A percentile compares a stretch with the other conserved stretches of the same genome.
These are phyloP conservation scores for Boletus rex-veris DNA, from an alignment of 768 basidiomycete genomes.

Conservation along the genomic window DNA sequence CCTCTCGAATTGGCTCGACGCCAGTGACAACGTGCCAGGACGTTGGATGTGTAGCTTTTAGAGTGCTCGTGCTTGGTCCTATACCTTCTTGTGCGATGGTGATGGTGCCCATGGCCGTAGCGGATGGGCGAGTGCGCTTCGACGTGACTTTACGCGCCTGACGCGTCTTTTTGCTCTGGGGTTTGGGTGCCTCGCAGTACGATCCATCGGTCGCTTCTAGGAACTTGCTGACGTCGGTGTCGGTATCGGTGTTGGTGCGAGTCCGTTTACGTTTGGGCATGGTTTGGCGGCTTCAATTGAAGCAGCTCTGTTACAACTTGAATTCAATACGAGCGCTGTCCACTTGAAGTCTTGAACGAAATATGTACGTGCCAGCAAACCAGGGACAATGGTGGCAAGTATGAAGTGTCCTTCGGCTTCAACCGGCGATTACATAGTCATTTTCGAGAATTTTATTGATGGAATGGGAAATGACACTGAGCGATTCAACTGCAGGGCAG, in stretches of 20 bases:
- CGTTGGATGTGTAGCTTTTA: conserved; percentile 35
- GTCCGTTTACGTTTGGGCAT: conserved; percentile 33
- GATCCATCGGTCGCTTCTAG: conserved; percentile 22
- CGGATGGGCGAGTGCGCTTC: conserved; percentile 9
- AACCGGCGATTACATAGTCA: no score
- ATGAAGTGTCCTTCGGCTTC: no score
- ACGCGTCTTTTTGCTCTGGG: conserved; percentile 15
- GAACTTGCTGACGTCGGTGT: conserved; percentile 14
- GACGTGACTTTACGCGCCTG: conserved; percentile 12
- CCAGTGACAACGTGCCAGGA: conserved; percentile 47
- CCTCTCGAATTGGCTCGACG: conserved; percentile 41
- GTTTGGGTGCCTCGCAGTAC: conserved; percentile 9
- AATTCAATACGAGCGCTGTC: no score
- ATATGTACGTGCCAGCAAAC: no score
- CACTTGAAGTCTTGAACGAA: no score
- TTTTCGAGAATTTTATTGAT: no score
- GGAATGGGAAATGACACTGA: no score
- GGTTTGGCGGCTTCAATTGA: no score
- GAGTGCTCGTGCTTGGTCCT: background rate
- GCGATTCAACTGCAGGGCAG: no score
- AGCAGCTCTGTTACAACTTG: no score
- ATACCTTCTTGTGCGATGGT: background rate
- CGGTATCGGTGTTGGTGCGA: background rate
- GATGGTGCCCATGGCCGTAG: background rate
- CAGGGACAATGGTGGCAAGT: no score